Evolutionary conservation across 1,284 basidiomycete genomes (phyloP).

Genomic region (Sanguinoderma infundibulare): DNA sequence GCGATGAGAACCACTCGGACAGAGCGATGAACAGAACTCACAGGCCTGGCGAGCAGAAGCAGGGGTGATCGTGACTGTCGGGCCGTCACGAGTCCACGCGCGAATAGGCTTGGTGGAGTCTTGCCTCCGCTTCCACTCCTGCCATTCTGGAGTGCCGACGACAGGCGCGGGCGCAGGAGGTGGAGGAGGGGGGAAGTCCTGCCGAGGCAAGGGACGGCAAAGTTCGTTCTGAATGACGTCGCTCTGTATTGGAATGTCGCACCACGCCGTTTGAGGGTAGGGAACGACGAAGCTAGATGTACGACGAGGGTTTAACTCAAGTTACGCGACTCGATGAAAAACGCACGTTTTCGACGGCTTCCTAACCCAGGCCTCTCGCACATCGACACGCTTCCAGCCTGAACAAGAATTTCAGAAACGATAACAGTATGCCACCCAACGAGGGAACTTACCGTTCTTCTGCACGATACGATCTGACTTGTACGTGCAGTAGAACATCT

Average conservation of each 20-base stretch:
- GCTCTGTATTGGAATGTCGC: conserved; percentile 52
- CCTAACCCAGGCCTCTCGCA: conserved; percentile 58
- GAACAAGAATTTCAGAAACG: neutral
- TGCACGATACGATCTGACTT: conserved; percentile 48
- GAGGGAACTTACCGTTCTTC: conserved; percentile 43
- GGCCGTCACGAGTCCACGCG: neutral
- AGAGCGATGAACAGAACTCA: neutral
- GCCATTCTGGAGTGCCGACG: conserved; percentile 20
- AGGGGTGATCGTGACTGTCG: too few relatives aligned
- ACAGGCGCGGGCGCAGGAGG: conserved; percentile 13
- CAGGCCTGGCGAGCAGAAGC: neutral
- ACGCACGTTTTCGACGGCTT: conserved; percentile 7
- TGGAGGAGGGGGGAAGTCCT: conserved; percentile 17
- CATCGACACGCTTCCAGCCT: conserved; percentile 71
- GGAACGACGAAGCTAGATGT: conserved; percentile 47
- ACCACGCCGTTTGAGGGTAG: conserved; percentile 61
- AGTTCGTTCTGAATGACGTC: conserved; percentile 55
- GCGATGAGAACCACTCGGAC: neutral
- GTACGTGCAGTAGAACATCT: conserved; percentile 61
- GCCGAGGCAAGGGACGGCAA: conserved; percentile 61
- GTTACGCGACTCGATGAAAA: neutral
- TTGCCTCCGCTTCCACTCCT: conserved; percentile 7
- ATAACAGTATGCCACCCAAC: neutral
- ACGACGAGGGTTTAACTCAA: neutral
- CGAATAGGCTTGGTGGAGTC: neutral